phyloP scores from a whole-genome alignment of 2,329 filamentous ascomycete species.

The Alternaria postmessia region DNA sequence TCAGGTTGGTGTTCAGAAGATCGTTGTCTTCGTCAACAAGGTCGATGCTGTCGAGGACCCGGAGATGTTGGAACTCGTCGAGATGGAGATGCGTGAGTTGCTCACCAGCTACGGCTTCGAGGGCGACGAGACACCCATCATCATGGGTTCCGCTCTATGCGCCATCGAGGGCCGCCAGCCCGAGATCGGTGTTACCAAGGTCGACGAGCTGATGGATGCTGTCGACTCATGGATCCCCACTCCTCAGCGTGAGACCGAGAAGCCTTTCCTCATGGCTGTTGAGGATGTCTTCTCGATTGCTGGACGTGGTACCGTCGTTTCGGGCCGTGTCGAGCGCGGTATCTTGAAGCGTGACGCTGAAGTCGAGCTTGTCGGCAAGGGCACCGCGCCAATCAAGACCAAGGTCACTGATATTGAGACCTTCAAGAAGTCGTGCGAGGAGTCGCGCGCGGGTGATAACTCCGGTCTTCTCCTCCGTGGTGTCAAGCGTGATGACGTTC shows the following conservation, averaged over 20 bases:
- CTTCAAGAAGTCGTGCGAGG: conserved; percentile 99
- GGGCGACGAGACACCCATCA: conserved; percentile 95
- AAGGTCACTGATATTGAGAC: conserved; percentile 99
- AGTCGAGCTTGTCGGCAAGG: conserved; percentile 93
- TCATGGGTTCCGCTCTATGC: conserved; percentile 96
- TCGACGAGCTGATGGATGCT: conserved; percentile 88
- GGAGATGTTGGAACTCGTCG: conserved; percentile 99
- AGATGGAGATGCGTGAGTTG: conserved; percentile 99
- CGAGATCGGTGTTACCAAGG: conserved; percentile 86
- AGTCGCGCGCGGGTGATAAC: conserved; percentile 96
- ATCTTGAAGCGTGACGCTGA: conserved; percentile 91
- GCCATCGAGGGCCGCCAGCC: conserved; percentile 85
- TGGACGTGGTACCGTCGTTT: conserved; percentile 95
- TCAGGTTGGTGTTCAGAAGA: conserved; percentile 97
- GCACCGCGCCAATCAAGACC: conserved; percentile 84
- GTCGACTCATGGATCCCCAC: conserved; percentile 98
- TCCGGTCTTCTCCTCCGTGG: conserved; percentile 95
- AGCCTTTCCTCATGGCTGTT: conserved; percentile 98
- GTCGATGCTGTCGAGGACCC: conserved; percentile 96
- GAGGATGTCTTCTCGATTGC: conserved; percentile 70
- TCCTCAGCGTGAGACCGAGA: conserved; percentile 90
- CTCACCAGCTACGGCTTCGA: conserved; percentile 94
- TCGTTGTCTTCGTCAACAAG: conserved; percentile 99
- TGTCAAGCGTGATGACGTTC: conserved; percentile 93
- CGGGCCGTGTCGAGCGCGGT: conserved; percentile 97